Evolutionary conservation across 768 basidiomycete genomes (phyloP).

Genomic region (Termitomyces eurrhizus): DNA sequence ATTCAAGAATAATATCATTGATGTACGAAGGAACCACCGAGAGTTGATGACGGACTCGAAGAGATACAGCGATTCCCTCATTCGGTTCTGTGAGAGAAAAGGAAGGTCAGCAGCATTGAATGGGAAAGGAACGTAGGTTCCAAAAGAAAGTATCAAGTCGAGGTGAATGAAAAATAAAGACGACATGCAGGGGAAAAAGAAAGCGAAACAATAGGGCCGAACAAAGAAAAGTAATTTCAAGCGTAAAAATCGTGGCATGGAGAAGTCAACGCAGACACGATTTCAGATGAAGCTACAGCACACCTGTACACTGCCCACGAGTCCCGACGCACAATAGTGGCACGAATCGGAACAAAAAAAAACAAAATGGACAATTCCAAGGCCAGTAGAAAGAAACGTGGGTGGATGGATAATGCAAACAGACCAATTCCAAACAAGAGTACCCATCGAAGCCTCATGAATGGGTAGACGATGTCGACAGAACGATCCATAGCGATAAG

Average conservation of each 20-base stretch:
- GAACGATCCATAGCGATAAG: too few species aligned
- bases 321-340: too few species aligned
- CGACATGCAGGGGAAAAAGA: background rate
- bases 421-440: too few species aligned
- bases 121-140: too few species aligned
- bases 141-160: background rate
- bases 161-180: background rate
- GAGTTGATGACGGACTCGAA: conserved; percentile 48
- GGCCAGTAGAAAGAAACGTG: too few species aligned
- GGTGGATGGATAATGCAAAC: too few species aligned
- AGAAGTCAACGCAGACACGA: background rate
- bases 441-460: too few species aligned
- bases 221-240: too few species aligned
- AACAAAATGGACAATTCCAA: too few species aligned
- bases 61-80: conserved; percentile 87
- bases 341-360: too few species aligned
- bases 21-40: conserved; percentile 88
- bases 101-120: conserved; percentile 22
- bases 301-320: background rate
- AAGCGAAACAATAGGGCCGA: background rate
- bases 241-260: background rate
- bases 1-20: conserved; percentile 89
- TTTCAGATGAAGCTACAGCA: background rate
- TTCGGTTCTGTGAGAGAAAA: conserved; percentile 64
- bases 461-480: too few species aligned